Percentiles rank a stretch among this genome's conserved stretches.
These are phyloP conservation scores for Aegilops tauschii DNA, from an alignment of 176 grass and related monocot species.

Conservation along the genomic window DNA sequence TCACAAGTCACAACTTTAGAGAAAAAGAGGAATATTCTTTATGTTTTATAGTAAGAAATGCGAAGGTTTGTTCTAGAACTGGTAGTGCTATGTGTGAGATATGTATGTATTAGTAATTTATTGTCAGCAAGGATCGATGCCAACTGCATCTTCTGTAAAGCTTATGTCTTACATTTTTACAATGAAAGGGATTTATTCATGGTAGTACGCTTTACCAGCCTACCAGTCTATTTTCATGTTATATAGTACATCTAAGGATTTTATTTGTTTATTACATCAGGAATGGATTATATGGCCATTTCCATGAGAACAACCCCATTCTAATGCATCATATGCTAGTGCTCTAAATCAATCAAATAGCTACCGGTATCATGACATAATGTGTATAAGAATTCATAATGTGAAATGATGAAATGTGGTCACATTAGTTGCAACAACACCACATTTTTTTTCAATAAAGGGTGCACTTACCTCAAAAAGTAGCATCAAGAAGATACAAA, in stretches of 20 bases:
- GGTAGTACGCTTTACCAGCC: neutral
- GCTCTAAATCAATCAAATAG: neutral
- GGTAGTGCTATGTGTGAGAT: neutral
- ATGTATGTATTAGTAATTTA: neutral
- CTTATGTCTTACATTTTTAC: slow-evolving; percentile 7
- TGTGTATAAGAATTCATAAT: neutral
- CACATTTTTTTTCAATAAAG: no score
- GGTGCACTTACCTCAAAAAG: no score
- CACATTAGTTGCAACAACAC: neutral
- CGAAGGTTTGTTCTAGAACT: neutral
- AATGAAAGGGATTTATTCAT: neutral
- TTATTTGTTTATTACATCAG: no score
- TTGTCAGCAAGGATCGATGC: neutral
- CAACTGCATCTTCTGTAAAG: slow-evolving; percentile 1
- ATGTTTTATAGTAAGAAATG: neutral
- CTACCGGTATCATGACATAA: neutral
- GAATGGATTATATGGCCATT: no score
- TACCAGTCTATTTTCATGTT: neutral
- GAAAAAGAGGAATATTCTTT: no score
- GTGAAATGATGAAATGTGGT: neutral
- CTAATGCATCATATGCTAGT: slow-evolving; percentile 7
- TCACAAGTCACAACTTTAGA: no score
- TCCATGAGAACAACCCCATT: neutral
- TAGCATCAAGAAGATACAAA: no score
- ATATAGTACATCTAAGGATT: no score